A percentile compares a stretch with the other conserved stretches of the same genome.
Conservation (phyloP, 345 rosid genomes). For the Aethionema arabicum region DNA sequence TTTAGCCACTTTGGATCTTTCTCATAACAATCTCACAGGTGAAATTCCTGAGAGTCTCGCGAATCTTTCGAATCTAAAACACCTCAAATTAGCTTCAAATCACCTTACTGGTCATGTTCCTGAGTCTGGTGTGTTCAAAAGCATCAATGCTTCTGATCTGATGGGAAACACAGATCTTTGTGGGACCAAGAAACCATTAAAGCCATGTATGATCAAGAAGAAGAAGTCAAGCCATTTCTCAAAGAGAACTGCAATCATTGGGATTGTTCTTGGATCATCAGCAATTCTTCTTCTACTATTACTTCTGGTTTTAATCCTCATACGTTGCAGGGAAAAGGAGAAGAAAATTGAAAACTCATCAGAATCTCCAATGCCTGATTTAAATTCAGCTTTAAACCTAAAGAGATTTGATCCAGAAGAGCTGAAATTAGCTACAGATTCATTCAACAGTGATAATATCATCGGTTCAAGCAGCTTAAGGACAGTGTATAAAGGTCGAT, state of each 20-base stretch:
- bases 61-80: slow-evolving; percentile 53
- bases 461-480: slow-evolving; percentile 77
- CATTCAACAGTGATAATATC: slow-evolving; percentile 53
- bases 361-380: slow-evolving; percentile 45
- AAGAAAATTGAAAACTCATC: slow-evolving; percentile 31
- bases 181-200: slow-evolving; percentile 48
- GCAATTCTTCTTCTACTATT: slow-evolving; percentile 40
- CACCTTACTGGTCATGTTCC: slow-evolving; percentile 75
- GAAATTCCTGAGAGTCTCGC: slow-evolving; percentile 57
- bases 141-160: slow-evolving; percentile 46
- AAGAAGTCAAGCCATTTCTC: slow-evolving; percentile 45
- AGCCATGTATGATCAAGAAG: slow-evolving; percentile 47
- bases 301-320: slow-evolving; percentile 35
- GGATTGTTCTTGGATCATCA: slow-evolving; percentile 48
- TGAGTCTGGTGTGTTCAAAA: slow-evolving; percentile 57
- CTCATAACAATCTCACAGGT: slow-evolving; percentile 62
- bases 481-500: slow-evolving; percentile 71
- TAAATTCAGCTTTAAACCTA: slow-evolving; percentile 47
- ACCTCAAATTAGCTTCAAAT: slow-evolving; percentile 69
- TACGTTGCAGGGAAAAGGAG: slow-evolving; percentile 29
- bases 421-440: slow-evolving; percentile 59
- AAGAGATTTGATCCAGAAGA: slow-evolving; percentile 57
- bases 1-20: slow-evolving; percentile 61
- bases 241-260: slow-evolving; percentile 39
- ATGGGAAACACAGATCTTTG: slow-evolving; percentile 70